phyloP scores from a whole-genome alignment of 1,284 basidiomycete species.

The Sutorius eximius region DNA sequence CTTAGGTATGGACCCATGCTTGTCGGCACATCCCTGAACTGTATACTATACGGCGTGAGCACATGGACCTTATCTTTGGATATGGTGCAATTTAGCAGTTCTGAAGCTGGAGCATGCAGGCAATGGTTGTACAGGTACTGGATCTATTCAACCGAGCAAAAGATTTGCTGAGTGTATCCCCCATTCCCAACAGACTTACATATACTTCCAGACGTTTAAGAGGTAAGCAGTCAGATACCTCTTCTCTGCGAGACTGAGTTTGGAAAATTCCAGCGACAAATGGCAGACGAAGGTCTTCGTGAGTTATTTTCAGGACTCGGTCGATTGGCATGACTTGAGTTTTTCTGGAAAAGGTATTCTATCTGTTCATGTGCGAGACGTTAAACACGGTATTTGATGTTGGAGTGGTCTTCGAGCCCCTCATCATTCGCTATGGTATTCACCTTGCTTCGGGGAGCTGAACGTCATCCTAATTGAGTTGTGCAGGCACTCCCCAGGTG shows the following conservation, averaged over 20 bases:
- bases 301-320: conserved; percentile 6
- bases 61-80: not conserved
- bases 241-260: not conserved
- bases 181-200: conserved; percentile 33
- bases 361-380: conserved; percentile 44
- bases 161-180: conserved; percentile 10
- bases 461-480: not conserved
- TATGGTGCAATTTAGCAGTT: not conserved
- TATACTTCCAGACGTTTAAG: conserved; percentile 12
- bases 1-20: conserved; percentile 47
- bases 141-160: not conserved
- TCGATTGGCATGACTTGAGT: not conserved
- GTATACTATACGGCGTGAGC: conserved; percentile 49
- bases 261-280: conserved; percentile 35
- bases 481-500: not conserved
- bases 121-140: conserved; percentile 9
- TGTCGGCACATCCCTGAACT: conserved; percentile 44
- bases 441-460: not conserved
- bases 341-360: conserved; percentile 36
- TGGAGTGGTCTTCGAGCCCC: conserved; percentile 47
- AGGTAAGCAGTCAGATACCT: conserved; percentile 1
- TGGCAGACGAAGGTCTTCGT: conserved; percentile 44
- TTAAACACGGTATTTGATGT: conserved; percentile 45
- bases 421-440: conserved; percentile 42
- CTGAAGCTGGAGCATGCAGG: conserved; percentile 9